Percentiles rank a stretch among this genome's conserved stretches.
These are phyloP conservation scores for Venturia pyrina DNA, from an alignment of 2,329 filamentous ascomycete genomes.

Conservation along the genomic window DNA sequence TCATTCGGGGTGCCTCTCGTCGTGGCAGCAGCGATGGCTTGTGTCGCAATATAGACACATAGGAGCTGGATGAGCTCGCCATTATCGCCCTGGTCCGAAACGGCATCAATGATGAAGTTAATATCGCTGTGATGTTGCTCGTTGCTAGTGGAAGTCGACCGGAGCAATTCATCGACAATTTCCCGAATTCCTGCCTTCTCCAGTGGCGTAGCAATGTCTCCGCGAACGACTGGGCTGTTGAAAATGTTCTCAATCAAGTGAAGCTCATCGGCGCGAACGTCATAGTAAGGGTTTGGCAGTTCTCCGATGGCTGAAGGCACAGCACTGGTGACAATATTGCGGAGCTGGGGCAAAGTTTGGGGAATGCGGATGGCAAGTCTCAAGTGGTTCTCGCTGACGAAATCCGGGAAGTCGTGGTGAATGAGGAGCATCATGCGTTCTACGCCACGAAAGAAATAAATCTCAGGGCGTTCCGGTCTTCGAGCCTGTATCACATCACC, in stretches of 20 bases:
- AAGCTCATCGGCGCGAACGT: constrained; percentile 65
- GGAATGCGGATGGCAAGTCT: constrained; percentile 74
- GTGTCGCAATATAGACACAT: constrained; percentile 70
- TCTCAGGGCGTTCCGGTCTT: constrained; percentile 54
- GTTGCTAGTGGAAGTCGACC: constrained; percentile 35
- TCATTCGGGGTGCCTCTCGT: constrained; percentile 51
- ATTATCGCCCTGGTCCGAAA: constrained; percentile 44
- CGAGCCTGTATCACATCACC: constrained; percentile 69
- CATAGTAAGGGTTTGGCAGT: constrained; percentile 62
- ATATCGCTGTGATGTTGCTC: constrained; percentile 1
- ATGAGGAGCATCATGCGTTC: constrained; percentile 75
- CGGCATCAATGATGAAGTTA: constrained; percentile 3
- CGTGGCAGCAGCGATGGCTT: constrained; percentile 52
- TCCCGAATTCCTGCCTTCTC: constrained; percentile 43
- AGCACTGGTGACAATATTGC: constrained; percentile 79
- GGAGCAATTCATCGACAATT: constrained; percentile 42
- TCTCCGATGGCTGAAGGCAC: constrained; percentile 61
- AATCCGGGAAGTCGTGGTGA: constrained; percentile 92
- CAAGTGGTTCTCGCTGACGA: constrained; percentile 78
- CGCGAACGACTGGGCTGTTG: constrained; percentile 54
- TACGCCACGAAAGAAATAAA: constrained; percentile 76
- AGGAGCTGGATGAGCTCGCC: constrained; percentile 63
- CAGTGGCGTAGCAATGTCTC: constrained; percentile 47
- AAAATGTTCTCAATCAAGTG: constrained; percentile 51
- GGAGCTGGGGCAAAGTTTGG: constrained; percentile 72